Evolutionary conservation across 768 basidiomycete species (phyloP).

Genomic region (Serendipita indica): DNA sequence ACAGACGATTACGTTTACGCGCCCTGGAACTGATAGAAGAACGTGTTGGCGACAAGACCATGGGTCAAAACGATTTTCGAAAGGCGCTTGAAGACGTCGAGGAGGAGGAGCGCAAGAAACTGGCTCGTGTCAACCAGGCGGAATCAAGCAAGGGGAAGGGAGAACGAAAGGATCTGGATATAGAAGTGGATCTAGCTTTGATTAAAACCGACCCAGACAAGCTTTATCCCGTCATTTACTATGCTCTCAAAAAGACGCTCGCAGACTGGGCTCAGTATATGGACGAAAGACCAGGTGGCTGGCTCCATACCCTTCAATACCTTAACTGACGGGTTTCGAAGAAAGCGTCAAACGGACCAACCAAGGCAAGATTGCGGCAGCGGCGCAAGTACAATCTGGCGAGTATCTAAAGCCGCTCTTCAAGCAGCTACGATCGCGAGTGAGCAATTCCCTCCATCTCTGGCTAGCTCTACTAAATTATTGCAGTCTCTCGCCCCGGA

Average conservation of each 20-base stretch:
- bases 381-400: slow-evolving; percentile 88
- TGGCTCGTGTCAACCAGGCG: slow-evolving; percentile 30
- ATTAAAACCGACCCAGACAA: slow-evolving; percentile 88
- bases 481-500: slow-evolving; percentile 59
- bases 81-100: slow-evolving; percentile 80
- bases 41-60: slow-evolving; percentile 52
- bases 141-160: slow-evolving; percentile 35
- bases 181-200: slow-evolving; percentile 61
- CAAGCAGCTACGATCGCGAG: slow-evolving; percentile 75
- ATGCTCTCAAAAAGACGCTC: slow-evolving; percentile 78
- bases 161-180: slow-evolving; percentile 47
- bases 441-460: slow-evolving; percentile 27
- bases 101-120: slow-evolving; percentile 50
- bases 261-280: slow-evolving; percentile 96
- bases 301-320: neutral
- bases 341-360: slow-evolving; percentile 77
- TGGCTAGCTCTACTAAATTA: neutral
- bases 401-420: slow-evolving; percentile 96
- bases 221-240: slow-evolving; percentile 92
- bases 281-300: slow-evolving; percentile 79
- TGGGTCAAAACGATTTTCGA: slow-evolving; percentile 79
- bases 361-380: slow-evolving; percentile 88
- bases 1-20: slow-evolving; percentile 72
- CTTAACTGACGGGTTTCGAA: slow-evolving; percentile 20
- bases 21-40: slow-evolving; percentile 94